Evolutionary conservation across 768 basidiomycete species (phyloP), one percentile per base, ranked within the genome.

Genomic region (Podaxis pistillaris): DNA sequence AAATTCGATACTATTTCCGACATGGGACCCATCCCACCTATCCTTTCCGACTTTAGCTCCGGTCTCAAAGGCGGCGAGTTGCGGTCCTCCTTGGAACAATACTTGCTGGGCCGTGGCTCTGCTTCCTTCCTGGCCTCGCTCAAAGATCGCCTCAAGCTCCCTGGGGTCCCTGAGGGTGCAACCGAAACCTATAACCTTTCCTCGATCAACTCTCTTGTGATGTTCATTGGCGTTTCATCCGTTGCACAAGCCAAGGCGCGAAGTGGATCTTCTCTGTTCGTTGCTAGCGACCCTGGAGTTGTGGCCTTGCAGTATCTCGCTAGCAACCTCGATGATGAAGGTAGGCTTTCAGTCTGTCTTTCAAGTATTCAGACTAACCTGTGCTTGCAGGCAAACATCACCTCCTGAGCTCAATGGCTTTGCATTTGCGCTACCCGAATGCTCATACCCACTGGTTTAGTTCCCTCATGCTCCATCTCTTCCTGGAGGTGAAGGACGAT

Each of bases 391-490:
- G 95, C 66, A 95, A 97, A 86, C 94, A 98, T 77, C 91, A 94
- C 75, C 82, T 98, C 66, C 78, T 98, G 67, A 93, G 88, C 68
- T 88, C 96, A n/a, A 89, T 96, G 74, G 91, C 94, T 49, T 85
- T 95, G 68, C 96, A 98, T 73, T 80, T 99, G 66, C 93, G 97
- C 69, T 98, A 96, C 82, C 96, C 97, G 36, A 97, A 96, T 70
- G 93, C 96, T 9, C 97, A 99, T 81, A 99, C 96, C 55, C 91
- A 94, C 74, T 99, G 96, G 94, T 98, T 96, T 83, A 93, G 90
- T 73, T 91, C 89, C 50, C 83, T 98, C 66, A 79, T 98, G 58
- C 84, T 98, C 57, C 86, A 94, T 72, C 84, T 96, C 49, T 98
- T 98, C 79, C 70, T 80, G 55, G 91, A 94, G 70, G 83, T 91